Percentiles rank a stretch among this genome's conserved stretches.
Conservation (phyloP, 805 yeast species). For the Cyberlindnera nakhonratchasimensis region DNA sequence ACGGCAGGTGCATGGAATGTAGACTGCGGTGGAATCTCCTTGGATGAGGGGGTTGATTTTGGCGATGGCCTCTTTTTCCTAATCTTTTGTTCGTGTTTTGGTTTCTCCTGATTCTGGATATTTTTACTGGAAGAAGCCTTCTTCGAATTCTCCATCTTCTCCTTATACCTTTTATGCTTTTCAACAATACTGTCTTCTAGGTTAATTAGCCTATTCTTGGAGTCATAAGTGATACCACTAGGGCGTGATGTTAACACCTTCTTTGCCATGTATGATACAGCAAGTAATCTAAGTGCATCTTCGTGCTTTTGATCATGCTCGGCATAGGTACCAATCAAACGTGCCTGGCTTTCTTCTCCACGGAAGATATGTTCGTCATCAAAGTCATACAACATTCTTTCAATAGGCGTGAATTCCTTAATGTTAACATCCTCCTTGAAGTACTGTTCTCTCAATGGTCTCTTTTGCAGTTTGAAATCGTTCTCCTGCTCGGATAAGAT, state of each 20-base stretch:
- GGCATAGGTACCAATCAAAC: slow-evolving; percentile 24
- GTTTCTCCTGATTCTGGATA: slow-evolving; percentile 1
- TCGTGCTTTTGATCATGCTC: slow-evolving; percentile 32
- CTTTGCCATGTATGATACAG: slow-evolving; percentile 34
- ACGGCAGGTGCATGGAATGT: slow-evolving; percentile 6
- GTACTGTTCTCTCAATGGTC: slow-evolving; percentile 49
- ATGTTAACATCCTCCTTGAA: slow-evolving; percentile 63
- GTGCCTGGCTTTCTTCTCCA: slow-evolving; percentile 14
- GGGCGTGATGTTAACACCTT: slow-evolving; percentile 27
- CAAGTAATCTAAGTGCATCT: slow-evolving; percentile 31
- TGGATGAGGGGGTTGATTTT: not conserved
- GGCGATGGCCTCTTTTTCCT: not conserved
- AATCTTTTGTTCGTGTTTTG: not conserved
- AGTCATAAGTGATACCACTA: slow-evolving; percentile 30
- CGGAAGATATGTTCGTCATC: slow-evolving; percentile 39
- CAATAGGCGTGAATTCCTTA: slow-evolving; percentile 57
- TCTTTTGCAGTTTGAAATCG: slow-evolving; percentile 14
- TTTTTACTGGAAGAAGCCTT: too few relatives aligned
- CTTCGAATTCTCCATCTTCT: slow-evolving; percentile 1
- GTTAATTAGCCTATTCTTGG: slow-evolving; percentile 13
- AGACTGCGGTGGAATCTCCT: not conserved
- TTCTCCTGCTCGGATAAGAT: slow-evolving; percentile 18
- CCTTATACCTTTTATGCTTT: slow-evolving; percentile 6
- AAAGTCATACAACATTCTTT: slow-evolving; percentile 55
- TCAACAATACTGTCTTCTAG: slow-evolving; percentile 11